Base-by-base conservation (phyloP, 129 eudicot species). In the Rutidosis leptorrhynchoides region DNA sequence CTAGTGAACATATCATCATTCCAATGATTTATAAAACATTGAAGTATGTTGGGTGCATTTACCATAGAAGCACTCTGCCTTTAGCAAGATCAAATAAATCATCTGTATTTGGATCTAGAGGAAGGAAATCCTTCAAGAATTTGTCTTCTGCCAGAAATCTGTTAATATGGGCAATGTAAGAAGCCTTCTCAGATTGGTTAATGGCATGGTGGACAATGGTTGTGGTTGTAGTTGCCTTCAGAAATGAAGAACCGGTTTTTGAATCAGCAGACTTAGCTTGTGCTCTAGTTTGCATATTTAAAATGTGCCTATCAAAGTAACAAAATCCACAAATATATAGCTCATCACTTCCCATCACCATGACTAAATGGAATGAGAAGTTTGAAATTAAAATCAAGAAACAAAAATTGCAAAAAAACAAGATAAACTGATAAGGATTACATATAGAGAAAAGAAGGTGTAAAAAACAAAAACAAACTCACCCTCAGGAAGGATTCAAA, bases 401-500 rank as follows among this genome's bases (percentile, higher is more conserved):
- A n/a, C n/a, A n/a, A n/a, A n/a, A n/a, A n/a, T n/a, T n/a, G n/a
- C n/a, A n/a, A n/a, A n/a, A n/a, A n/a, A n/a, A n/a, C n/a, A n/a
- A n/a, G n/a, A n/a, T n/a, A n/a, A n/a, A n/a, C n/a, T n/a, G n/a
- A n/a, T n/a, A n/a, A n/a, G n/a, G n/a, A n/a, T n/a, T n/a, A n/a
- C n/a, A n/a, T n/a, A n/a, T n/a, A 35, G 43, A 5, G 10, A 35
- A 35, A 12, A 48, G 11, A 16, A 68, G 25, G 12, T 22, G 19
- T 29, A 21, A 27, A 17, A 46, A 16, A 5, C 6, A 48, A 4
- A n/a, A 6, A 22, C 16, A 2, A 49, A 12, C 46, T 71, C 55
- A 92, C 98, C 91, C 79, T 88, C 61, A 81, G 78, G 67, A 86
- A 86, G 73, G 77, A 76, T 71, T 86, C 94, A 21, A 83, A 86